Evolutionary conservation across 192 early-diverging fungal genomes (phyloP), one percentile per base, ranked within the genome.

Genomic region (Dimargaris verticillata): DNA sequence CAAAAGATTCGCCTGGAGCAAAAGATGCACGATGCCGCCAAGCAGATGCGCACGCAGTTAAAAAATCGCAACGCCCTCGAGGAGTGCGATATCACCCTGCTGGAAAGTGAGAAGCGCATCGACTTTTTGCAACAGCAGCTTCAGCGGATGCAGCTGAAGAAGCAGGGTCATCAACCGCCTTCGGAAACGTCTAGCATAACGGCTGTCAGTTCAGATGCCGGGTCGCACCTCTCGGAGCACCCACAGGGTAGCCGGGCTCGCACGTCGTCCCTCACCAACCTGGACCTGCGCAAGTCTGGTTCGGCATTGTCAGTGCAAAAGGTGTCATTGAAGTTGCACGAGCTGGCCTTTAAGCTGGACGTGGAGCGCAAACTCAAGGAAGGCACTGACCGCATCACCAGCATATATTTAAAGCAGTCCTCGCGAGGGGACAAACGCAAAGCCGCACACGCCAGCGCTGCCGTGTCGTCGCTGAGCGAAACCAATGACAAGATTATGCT

Each of bases 311-410:
- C 81, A 7, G 77, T 69, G n/a, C 78, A 82, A 48, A 83, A 85
- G 71, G 79, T 88, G 44, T 83, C 84, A 43, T 72, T 85, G 66
- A 92, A 91, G 70, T 75, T 97, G 22, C 80, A 82, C 42, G 91
- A 95, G 70, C 78, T 94, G 33, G 83, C 83, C 42, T 85, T 81
- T 66, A 95, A 96, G 72, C 81, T 97, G 17, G 88, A 93, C 57
- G 85, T 97, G 22, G 96, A 99, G 74, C 83, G 78, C 64, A 93
- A 93, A 72, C 83, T 99, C n/a, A 77, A 84, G 63, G 85, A 80
- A 29, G 91, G 88, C 29, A 87, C 84, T 13, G 80, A 90, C 64
- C 73, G 80, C 48, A 82, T 94, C 72, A 71, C 68, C 58, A 72
- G 69, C 66, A 29, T 38, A 28, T 26, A 57, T 10, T 28, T 15